Evolutionary conservation across 495 filamentous ascomycete species (phyloP), one percentile per base, ranked within the genome.

Genomic region (Talaromyces thailandensis): DNA sequence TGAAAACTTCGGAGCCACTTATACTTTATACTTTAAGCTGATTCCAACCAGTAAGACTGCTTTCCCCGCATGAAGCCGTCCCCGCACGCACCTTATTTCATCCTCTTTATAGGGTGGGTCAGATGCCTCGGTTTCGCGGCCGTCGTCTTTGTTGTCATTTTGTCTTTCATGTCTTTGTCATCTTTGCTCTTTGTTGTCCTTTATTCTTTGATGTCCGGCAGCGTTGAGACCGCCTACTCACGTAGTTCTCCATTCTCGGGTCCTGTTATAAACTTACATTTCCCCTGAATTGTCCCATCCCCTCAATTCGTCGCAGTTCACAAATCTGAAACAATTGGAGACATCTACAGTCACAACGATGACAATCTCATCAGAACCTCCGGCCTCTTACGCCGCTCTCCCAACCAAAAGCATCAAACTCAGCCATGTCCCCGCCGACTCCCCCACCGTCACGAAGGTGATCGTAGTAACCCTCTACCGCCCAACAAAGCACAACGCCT

Each of bases 401-500:
- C 77, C 79, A 4, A 73, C 66, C 50, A 72, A 70, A 21, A 64
- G 84, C 53, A 79, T 86, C 64, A 73, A 74, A 25, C 64, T 83
- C 61, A 75, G 73, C 31, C 82, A 86, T 64, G 66, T 81, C 59
- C 81, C 82, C 0, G 37, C 53, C 0, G 68, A 70, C 26, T 75
- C 80, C 0, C 67, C 76, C 21, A 70, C 71, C 11, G 70, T 73
- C 8, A 86, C 83, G 0, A 76, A 75, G 2, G 75, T 84, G 28
- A 72, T 86, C 35, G 63, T 86, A 45, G 64, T 86, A 12, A 77
- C 73, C 5, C 76, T 86, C 66, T 66, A 85, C 67, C 78, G 84
- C 7, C 83, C 83, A 1, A 67, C 71, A 24, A 81, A 82, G 51
- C 69, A 82, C 70, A 86, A 86, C 80, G 83, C 83, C 21, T 85